These are phyloP conservation scores for Podila minutissima DNA, from an alignment of 192 early-diverging fungal genomes.

Conservation along the genomic window DNA sequence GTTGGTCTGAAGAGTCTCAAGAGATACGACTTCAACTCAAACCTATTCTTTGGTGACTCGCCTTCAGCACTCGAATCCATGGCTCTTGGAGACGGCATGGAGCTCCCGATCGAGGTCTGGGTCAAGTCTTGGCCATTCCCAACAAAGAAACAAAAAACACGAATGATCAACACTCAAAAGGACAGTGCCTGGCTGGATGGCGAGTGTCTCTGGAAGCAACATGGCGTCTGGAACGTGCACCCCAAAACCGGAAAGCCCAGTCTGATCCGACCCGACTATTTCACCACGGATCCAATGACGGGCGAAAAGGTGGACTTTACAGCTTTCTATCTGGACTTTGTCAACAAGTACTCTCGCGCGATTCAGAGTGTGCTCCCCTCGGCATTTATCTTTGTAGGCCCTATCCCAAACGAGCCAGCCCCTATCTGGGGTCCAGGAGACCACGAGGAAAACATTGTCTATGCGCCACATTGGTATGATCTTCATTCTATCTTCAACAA, in stretches of 20 bases:
- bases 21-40: conserved; percentile 70
- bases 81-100: conserved; percentile 76
- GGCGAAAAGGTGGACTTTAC: conserved; percentile 69
- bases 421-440: conserved; percentile 57
- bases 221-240: conserved; percentile 80
- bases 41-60: conserved; percentile 75
- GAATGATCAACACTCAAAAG: conserved; percentile 66
- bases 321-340: conserved; percentile 77
- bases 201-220: conserved; percentile 78
- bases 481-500: conserved; percentile 79
- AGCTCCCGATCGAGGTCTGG: conserved; percentile 78
- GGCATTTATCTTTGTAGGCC: conserved; percentile 78
- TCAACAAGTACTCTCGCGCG: conserved; percentile 69
- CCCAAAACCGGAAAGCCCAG: conserved; percentile 57
- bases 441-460: conserved; percentile 70
- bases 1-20: conserved; percentile 71
- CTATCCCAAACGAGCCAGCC: conserved; percentile 79
- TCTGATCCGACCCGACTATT: conserved; percentile 70
- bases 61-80: conserved; percentile 82
- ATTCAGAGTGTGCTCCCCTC: conserved; percentile 65
- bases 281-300: conserved; percentile 69
- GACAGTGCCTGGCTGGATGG: conserved; percentile 72
- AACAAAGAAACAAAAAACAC: conserved; percentile 62
- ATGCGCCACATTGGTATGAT: conserved; percentile 92
- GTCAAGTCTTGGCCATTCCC: conserved; percentile 83